Conservation (phyloP, 2,329 filamentous ascomycete species). For the Cordyceps cateniannulata region DNA sequence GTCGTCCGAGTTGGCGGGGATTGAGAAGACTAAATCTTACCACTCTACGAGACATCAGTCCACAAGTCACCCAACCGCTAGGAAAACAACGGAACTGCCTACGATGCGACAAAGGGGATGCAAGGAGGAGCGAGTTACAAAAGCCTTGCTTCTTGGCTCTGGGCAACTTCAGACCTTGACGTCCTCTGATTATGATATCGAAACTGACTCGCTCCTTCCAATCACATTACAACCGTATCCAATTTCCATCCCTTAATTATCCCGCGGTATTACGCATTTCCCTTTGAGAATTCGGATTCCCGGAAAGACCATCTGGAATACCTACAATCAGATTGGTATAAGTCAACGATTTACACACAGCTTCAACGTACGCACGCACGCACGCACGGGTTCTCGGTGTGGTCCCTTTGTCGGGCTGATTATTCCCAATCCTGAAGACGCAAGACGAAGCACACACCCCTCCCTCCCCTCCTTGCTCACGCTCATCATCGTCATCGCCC, state of each 20-base stretch:
- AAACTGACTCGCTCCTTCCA: not conserved
- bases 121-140: not conserved
- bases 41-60: slow-evolving; percentile 10
- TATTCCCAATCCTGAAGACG: not conserved
- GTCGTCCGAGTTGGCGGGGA: not conserved
- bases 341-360: not conserved
- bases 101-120: not conserved
- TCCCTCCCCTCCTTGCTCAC: not conserved
- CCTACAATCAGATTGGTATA: not conserved
- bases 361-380: not conserved
- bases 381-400: not conserved
- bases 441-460: not conserved
- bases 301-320: too few relatives aligned
- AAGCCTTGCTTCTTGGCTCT: not conserved
- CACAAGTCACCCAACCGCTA: slow-evolving; percentile 9
- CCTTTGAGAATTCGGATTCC: too few relatives aligned
- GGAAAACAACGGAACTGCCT: not conserved
- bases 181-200: not conserved
- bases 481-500: not conserved
- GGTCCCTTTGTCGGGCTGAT: slow-evolving; percentile 1
- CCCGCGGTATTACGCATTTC: too few relatives aligned
- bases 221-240: too few relatives aligned
- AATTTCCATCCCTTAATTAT: too few relatives aligned
- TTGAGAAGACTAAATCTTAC: slow-evolving; percentile 4
- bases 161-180: not conserved